These are phyloP conservation scores for Pseudogymnoascus pannorum DNA, from an alignment of 2,329 filamentous ascomycete genomes.

Conservation along the genomic window DNA sequence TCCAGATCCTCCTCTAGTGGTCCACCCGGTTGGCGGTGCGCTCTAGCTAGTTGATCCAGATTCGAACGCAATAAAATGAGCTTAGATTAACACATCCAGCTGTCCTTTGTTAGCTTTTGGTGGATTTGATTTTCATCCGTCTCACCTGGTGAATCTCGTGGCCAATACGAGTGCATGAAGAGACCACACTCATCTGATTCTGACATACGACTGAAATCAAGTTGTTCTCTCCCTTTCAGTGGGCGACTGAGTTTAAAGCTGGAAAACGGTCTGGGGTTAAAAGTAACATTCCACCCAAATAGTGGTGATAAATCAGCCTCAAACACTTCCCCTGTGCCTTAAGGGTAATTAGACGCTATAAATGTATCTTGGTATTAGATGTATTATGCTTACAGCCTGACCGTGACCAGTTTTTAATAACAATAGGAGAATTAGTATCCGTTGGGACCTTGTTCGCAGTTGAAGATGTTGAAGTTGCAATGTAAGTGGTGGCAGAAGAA, in stretches of 20 bases:
- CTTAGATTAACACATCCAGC: neutral
- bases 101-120: neutral
- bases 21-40: no score
- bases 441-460: neutral
- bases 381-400: neutral
- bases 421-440: neutral
- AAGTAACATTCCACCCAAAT: neutral
- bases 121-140: neutral
- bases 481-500: neutral
- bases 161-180: neutral
- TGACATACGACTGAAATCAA: neutral
- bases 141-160: neutral
- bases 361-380: neutral
- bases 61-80: neutral
- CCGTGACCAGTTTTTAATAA: neutral
- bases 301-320: neutral
- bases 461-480: neutral
- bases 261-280: neutral
- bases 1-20: no score
- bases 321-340: neutral
- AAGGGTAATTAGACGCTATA: neutral
- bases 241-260: constrained; percentile 1
- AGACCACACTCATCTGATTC: neutral
- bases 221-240: neutral
- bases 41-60: neutral